Base-by-base conservation (phyloP, 208 protist species). In the Leishmania tarentolae region DNA sequence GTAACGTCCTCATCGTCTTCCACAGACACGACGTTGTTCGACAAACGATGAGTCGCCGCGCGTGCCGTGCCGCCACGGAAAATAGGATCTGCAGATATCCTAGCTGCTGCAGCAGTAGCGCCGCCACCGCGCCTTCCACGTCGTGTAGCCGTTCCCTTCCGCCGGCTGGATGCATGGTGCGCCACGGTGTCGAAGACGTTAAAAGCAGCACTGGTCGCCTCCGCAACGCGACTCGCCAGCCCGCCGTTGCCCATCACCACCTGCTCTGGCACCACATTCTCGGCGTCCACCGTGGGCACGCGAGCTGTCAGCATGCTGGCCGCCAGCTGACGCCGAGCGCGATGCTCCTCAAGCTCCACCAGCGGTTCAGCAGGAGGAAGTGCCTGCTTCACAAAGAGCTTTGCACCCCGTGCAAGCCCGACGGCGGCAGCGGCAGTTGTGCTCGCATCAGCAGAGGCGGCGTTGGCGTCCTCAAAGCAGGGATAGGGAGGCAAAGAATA, bases 181-280 rank as follows among this genome's bases (percentile, higher is more conserved):
- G 83, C 88, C 35, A 74, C 88, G 21, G 82, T 91, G 74, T 95
- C 92, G 74, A 92, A 95, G 13, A 79, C 78, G 80, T 95, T 95
- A 76, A 94, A 94, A 21, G 82, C 76, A 1, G 11, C 78, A 19
- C 19, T 73, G 6, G 70, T 57, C 31, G 63, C 52, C 7, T 37
- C 81, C 53, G 69, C 66, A 17, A 56, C 71, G 17, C 59, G 77
- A n/a, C 56, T 40, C 0, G 42, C n/a, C 50, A 85, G 42, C 31
- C 31, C 65, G 3, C 76, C 46, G 63, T 40, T 46, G 37, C 47
- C 81, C 81, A 86, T 87, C 24, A 81, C 78, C 19, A 83, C 81
- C 44, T 83, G 73, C n/a, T 88, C 84, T 40, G 82, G 76, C 70
- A 91, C 79, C 5, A 93, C 83, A 35, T 86, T 84, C 56, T 90